Evolutionary conservation across 148 eudicot species (phyloP), one percentile per base, ranked within the genome.

Genomic region (Chenopodium suecicum): DNA sequence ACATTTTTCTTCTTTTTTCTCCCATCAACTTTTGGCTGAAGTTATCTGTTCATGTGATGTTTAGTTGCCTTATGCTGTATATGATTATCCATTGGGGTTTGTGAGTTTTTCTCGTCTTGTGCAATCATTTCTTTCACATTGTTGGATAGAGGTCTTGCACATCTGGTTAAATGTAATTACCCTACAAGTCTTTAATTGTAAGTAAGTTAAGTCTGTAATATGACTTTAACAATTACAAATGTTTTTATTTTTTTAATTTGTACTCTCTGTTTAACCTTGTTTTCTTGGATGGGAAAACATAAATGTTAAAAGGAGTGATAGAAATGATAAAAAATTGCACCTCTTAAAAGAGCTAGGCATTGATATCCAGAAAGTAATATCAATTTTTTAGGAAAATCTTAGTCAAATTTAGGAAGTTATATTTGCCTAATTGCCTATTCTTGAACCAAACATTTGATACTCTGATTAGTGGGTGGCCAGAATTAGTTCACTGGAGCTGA

Each of bases 1-100:
- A 1, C 44, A 2, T 31, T 47, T 34, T 72, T 17, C 4, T 23
- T 82, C 23, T 83, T 63, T 82, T 17, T 87, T 34, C 80, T 27
- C 60, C 4, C 65, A 1, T 50, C 31, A 9, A 62, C 1, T 25
- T 37, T 75, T 66, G 16, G 34, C 9, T 7, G 19, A 9, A 16
- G 64, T 73, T 66, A 37, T 32, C 4, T 44, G 22, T 60, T 31
- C 14, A 75, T 75, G 60, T 70, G 64, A 23, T 37, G 60, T 60
- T 3, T 22, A 78, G 50, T 47, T 9, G 29, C 22, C 50, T n/a
- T 73, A n/a, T 63, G 7, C 44, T 41, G 44, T 41, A 3, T 41
- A 48, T 81, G 78, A 22, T 20, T 65, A 66, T 64, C 5, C 7
- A 13, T 23, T 70, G 52, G 70, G 71, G 29, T 20, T 46, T 80